These are phyloP conservation scores for Amanita fuliginea DNA, from an alignment of 768 basidiomycete species.

Conservation along the genomic window DNA sequence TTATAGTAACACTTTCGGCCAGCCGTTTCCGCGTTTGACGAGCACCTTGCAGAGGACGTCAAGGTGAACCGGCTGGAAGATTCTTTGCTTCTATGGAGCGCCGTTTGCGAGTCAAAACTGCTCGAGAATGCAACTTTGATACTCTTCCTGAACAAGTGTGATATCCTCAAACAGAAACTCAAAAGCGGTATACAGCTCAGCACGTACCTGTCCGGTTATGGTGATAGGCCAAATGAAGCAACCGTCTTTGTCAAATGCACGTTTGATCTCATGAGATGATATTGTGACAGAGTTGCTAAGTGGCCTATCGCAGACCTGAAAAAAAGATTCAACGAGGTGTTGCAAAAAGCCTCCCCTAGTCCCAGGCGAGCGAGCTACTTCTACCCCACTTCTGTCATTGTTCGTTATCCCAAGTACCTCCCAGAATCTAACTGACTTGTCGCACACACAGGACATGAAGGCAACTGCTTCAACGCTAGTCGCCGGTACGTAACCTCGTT, in stretches of 20 bases:
- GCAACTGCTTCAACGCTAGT: conserved; percentile 41
- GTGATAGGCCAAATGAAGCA: conserved; percentile 49
- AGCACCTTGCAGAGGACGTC: conserved; percentile 43
- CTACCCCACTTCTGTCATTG: conserved; percentile 50
- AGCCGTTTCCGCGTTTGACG: conserved; percentile 36
- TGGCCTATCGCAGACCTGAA: conserved; percentile 18
- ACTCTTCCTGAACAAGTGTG: conserved; percentile 68
- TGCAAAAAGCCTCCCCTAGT: conserved; percentile 34
- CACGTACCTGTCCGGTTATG: conserved; percentile 50
- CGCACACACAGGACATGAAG: conserved; percentile 35
- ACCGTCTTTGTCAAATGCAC: conserved; percentile 47
- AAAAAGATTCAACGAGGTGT: conserved; percentile 38
- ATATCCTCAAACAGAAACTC: conserved; percentile 44
- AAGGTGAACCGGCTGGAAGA: conserved; percentile 63
- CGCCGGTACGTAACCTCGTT: conserved; percentile 25
- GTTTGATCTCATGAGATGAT: background rate
- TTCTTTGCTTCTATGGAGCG: conserved; percentile 57
- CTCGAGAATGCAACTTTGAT: conserved; percentile 53
- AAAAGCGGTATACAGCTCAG: conserved; percentile 35
- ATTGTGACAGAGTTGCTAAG: background rate
- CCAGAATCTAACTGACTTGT: background rate
- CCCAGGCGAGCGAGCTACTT: conserved; percentile 39
- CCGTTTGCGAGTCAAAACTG: conserved; percentile 47
- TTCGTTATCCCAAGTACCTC: conserved; percentile 19
- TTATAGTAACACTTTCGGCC: background rate